A percentile compares a stretch with the other conserved stretches of the same genome.
phyloP scores from a whole-genome alignment of 129 eudicot genomes.

The Calendula officinalis region DNA sequence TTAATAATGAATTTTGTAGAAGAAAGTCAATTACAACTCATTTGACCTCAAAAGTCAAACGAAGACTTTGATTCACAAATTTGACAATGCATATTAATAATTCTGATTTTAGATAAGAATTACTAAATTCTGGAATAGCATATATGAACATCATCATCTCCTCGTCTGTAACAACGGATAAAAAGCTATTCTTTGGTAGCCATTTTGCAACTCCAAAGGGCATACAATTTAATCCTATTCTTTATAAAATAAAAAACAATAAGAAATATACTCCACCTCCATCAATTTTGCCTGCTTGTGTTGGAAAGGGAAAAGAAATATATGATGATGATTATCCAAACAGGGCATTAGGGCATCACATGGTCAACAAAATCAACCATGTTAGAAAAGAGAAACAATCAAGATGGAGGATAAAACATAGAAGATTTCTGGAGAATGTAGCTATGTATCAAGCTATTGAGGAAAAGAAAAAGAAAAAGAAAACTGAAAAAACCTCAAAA shows the following conservation, averaged over 20 bases:
- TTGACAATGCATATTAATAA: background rate
- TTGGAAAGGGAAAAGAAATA: too few species aligned
- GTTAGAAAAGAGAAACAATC: too few species aligned
- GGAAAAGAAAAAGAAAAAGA: too few species aligned
- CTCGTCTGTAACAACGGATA: constrained; percentile 93
- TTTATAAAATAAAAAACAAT: constrained; percentile 18
- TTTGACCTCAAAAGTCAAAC: constrained; percentile 4
- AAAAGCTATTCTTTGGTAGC: constrained; percentile 78
- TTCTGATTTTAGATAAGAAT: background rate
- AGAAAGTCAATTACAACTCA: background rate
- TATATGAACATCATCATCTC: constrained; percentile 99
- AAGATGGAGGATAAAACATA: too few species aligned
- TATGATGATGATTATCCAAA: too few species aligned
- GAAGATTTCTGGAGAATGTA: too few species aligned
- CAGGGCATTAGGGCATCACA: too few species aligned
- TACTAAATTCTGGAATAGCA: constrained; percentile 83
- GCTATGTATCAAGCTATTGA: too few species aligned
- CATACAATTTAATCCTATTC: background rate
- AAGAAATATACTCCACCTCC: too few species aligned
- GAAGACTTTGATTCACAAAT: background rate
- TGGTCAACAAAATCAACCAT: too few species aligned
- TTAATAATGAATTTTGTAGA: background rate
- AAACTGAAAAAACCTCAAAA: too few species aligned
- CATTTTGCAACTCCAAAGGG: constrained; percentile 54
- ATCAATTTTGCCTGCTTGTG: too few species aligned